phyloP scores from a whole-genome alignment of 495 filamentous ascomycete genomes.

The Penicillium turbatum region DNA sequence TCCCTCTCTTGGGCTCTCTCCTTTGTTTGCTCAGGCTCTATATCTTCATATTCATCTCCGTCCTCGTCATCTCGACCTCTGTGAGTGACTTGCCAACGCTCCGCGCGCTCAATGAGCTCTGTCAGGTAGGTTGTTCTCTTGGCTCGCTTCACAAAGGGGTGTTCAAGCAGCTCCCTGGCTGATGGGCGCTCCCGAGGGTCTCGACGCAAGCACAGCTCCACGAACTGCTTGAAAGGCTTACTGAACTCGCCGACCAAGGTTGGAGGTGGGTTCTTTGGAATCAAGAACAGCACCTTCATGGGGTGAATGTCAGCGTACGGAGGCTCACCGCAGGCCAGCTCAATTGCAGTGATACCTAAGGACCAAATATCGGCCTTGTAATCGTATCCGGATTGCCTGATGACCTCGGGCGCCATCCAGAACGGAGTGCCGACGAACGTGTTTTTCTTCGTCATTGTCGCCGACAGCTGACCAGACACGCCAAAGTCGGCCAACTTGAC shows the following conservation, averaged over 20 bases:
- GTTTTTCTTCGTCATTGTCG: constrained; percentile 99
- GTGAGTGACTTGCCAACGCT: constrained; percentile 67
- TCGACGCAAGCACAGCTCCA: constrained; percentile 78
- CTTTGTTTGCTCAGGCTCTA: constrained; percentile 41
- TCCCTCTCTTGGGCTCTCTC: constrained; percentile 32
- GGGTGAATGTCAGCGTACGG: constrained; percentile 96
- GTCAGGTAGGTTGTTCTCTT: constrained; percentile 88
- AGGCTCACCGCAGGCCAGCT: constrained; percentile 88
- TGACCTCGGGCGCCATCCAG: constrained; percentile 99
- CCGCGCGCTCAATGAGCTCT: constrained; percentile 85
- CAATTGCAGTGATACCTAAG: constrained; percentile 93
- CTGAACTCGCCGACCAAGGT: constrained; percentile 80
- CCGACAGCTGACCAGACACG: constrained; percentile 92
- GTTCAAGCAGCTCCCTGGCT: constrained; percentile 81
- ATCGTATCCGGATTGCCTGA: constrained; percentile 96
- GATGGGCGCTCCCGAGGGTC: constrained; percentile 85
- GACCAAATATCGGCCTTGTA: constrained; percentile 99
- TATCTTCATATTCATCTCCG: constrained; percentile 56
- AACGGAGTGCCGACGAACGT: constrained; percentile 98
- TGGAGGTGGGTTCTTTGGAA: constrained; percentile 91
- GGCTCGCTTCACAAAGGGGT: constrained; percentile 82
- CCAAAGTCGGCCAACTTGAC: constrained; percentile 98
- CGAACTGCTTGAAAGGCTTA: constrained; percentile 89
- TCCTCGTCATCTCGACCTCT: constrained; percentile 49
- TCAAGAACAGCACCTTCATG: constrained; percentile 97